Conservation (phyloP, 495 filamentous ascomycete species). For the Penicillium verhagenii region DNA sequence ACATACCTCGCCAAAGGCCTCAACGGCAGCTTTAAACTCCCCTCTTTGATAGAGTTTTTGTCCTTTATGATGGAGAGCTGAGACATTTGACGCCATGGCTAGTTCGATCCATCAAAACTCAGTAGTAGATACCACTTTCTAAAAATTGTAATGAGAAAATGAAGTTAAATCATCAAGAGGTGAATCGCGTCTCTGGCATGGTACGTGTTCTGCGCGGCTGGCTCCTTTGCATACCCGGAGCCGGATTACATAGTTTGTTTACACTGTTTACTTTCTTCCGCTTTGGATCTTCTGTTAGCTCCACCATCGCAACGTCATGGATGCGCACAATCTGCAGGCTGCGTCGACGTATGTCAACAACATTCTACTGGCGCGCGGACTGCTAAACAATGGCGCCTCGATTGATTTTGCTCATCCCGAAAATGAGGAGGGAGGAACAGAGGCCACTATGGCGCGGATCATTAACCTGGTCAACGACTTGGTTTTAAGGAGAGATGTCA, state of each 20-base stretch:
- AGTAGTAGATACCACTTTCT: too few species aligned
- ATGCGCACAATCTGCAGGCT: conserved; percentile 75
- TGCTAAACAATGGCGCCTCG: conserved; percentile 76
- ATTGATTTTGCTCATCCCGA: conserved; percentile 85
- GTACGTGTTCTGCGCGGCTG: conserved; percentile 24
- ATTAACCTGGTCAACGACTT: conserved; percentile 94
- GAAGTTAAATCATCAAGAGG: not conserved
- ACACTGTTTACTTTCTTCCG: conserved; percentile 48
- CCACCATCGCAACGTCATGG: conserved; percentile 52
- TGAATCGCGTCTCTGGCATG: not conserved
- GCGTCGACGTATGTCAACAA: conserved; percentile 97
- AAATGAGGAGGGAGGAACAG: conserved; percentile 59
- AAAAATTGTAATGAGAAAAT: not conserved
- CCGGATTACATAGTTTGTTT: not conserved
- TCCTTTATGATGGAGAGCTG: conserved; percentile 31
- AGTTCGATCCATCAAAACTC: not conserved
- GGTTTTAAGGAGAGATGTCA: conserved; percentile 77
- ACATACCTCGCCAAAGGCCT: conserved; percentile 43
- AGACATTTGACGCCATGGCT: conserved; percentile 6
- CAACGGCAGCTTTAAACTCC: conserved; percentile 39
- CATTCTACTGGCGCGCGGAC: conserved; percentile 82
- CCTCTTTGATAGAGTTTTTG: conserved; percentile 42
- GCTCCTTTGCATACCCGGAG: conserved; percentile 14
- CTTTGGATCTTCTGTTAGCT: conserved; percentile 28
- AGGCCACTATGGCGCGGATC: conserved; percentile 75